A percentile compares a stretch with the other conserved stretches of the same genome.
phyloP scores from a whole-genome alignment of 2,329 filamentous ascomycete species.

The Verticillium tricorpus region DNA sequence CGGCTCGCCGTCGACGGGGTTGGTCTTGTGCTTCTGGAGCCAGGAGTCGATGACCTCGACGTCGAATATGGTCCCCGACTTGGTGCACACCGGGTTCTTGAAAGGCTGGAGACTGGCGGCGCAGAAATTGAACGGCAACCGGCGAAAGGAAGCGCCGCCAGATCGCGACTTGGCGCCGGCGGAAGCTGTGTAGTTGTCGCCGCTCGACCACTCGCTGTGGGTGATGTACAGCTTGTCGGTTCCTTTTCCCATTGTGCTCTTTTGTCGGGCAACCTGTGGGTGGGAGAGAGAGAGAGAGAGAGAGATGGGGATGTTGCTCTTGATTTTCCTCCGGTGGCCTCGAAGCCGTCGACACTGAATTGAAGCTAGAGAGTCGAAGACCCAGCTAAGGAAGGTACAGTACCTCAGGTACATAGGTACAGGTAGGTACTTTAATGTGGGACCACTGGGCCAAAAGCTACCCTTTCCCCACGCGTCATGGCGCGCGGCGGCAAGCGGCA shows the following conservation, averaged over 20 bases:
- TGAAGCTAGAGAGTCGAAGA: not conserved
- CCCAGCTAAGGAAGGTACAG: too few relatives aligned
- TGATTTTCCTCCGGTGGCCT: not conserved
- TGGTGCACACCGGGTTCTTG: slow-evolving; percentile 87
- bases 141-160: slow-evolving; percentile 67
- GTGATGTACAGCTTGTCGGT: slow-evolving; percentile 65
- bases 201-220: slow-evolving; percentile 94
- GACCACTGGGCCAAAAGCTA: not conserved
- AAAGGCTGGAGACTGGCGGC: slow-evolving; percentile 94
- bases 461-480: not conserved
- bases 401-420: not conserved
- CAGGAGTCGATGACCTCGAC: slow-evolving; percentile 90
- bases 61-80: slow-evolving; percentile 86
- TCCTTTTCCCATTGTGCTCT: slow-evolving; percentile 39
- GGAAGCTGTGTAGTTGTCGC: slow-evolving; percentile 81
- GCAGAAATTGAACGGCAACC: slow-evolving; percentile 97
- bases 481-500: not conserved
- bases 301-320: not conserved
- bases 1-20: slow-evolving; percentile 78
- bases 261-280: not conserved
- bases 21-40: slow-evolving; percentile 90
- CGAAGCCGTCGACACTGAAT: not conserved
- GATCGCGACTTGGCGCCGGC: slow-evolving; percentile 62
- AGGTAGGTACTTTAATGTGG: not conserved
- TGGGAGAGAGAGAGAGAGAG: too few relatives aligned